A percentile compares a stretch with the other conserved stretches of the same genome.
These are phyloP conservation scores for Danielozyma ontarioensis DNA, from an alignment of 805 yeast species.

Conservation along the genomic window DNA sequence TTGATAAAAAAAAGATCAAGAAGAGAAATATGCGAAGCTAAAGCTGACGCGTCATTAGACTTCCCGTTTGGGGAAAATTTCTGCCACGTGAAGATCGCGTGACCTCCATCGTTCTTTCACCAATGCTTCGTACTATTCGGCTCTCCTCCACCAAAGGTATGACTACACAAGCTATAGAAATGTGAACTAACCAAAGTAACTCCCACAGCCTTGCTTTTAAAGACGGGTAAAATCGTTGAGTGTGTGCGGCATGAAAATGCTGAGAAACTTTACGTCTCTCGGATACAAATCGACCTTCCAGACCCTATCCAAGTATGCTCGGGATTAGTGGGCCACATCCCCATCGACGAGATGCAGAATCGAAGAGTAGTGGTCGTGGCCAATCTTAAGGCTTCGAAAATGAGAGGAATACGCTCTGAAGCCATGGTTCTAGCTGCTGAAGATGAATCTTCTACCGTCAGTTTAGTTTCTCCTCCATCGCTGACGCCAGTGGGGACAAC, in stretches of 20 bases:
- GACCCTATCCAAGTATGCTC: conserved; percentile 48
- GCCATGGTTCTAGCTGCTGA: conserved; percentile 68
- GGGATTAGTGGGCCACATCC: conserved; percentile 47
- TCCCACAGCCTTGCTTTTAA: conserved; percentile 18
- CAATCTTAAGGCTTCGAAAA: conserved; percentile 56
- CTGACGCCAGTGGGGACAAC: conserved; percentile 32
- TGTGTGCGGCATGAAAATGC: conserved; percentile 52
- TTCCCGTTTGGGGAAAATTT: conserved; percentile 15
- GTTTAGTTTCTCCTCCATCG: conserved; percentile 43
- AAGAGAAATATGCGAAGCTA: not conserved
- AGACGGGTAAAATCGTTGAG: conserved; percentile 45
- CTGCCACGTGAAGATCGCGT: not conserved
- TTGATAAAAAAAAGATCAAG: not conserved
- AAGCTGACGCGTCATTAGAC: conserved; percentile 12
- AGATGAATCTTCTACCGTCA: conserved; percentile 28
- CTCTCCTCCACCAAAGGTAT: not conserved
- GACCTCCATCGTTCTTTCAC: too few relatives aligned
- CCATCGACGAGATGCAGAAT: conserved; percentile 31
- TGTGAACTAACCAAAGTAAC: conserved; percentile 7
- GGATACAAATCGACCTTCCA: conserved; percentile 26
- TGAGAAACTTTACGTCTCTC: conserved; percentile 54
- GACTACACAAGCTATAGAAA: too few relatives aligned
- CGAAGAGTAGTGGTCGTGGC: conserved; percentile 47
- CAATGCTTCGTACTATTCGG: too few relatives aligned
- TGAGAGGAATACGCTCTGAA: conserved; percentile 58